Conservation (phyloP, 257 asterid species). For the Thymus quinquecostatus region DNA sequence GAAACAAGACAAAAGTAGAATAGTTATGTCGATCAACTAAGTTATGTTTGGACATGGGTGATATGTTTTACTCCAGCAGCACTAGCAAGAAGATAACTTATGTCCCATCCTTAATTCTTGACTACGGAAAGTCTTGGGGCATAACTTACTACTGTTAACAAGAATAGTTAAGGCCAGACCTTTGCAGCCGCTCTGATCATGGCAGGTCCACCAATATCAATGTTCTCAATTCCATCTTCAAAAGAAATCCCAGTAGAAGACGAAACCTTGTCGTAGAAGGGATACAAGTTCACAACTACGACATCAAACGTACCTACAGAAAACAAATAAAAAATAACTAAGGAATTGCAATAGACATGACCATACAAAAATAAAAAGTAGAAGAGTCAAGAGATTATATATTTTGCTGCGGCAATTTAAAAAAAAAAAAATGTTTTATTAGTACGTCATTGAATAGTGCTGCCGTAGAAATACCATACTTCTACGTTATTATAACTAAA, state of each 20-base stretch:
- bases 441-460: background rate
- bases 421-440: background rate
- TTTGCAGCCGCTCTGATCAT: constrained; percentile 99
- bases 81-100: background rate
- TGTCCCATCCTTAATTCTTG: constrained; percentile 12
- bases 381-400: no score
- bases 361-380: constrained; percentile 12
- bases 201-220: constrained; percentile 98
- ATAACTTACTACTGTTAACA: constrained; percentile 18
- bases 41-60: background rate
- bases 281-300: constrained; percentile 95
- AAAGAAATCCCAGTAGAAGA: constrained; percentile 77
- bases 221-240: constrained; percentile 95
- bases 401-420: no score
- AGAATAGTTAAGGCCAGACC: constrained; percentile 42
- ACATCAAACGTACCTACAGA: constrained; percentile 89
- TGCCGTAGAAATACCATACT: background rate
- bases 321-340: constrained; percentile 13
- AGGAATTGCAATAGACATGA: constrained; percentile 26
- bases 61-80: background rate
- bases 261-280: constrained; percentile 87
- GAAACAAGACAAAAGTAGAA: background rate
- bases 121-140: constrained; percentile 8
- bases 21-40: background rate
- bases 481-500: constrained; percentile 4